phyloP scores from a whole-genome alignment of 306 rosid genomes.

The Vigna trinervia region DNA sequence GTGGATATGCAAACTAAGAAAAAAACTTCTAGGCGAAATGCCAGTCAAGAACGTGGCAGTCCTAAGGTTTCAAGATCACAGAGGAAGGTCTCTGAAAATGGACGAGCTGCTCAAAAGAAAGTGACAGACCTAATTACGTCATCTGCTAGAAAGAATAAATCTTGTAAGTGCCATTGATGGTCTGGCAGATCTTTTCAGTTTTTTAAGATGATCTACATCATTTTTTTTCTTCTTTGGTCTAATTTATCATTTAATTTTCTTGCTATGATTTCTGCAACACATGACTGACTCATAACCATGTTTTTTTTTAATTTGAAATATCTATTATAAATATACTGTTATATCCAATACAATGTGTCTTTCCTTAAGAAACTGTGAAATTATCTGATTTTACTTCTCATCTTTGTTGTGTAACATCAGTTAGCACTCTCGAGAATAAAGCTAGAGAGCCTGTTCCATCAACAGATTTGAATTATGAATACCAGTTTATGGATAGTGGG shows the following conservation, averaged over 20 bases:
- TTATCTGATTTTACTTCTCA: slow-evolving; percentile 36
- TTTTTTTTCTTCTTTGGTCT: slow-evolving; percentile 1
- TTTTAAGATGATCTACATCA: neutral
- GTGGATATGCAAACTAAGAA: slow-evolving; percentile 80
- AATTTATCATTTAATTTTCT: neutral
- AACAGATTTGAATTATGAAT: slow-evolving; percentile 51
- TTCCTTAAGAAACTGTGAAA: slow-evolving; percentile 16
- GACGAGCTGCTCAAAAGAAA: slow-evolving; percentile 63
- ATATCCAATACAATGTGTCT: neutral
- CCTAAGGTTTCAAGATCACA: slow-evolving; percentile 74
- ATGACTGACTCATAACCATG: slow-evolving; percentile 9
- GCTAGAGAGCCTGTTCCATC: slow-evolving; percentile 56
- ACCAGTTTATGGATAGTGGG: slow-evolving; percentile 55
- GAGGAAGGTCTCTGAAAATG: slow-evolving; percentile 63
- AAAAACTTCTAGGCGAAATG: slow-evolving; percentile 60
- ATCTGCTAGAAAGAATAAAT: slow-evolving; percentile 70
- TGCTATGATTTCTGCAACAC: slow-evolving; percentile 11
- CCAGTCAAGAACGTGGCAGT: slow-evolving; percentile 57
- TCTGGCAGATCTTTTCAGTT: neutral
- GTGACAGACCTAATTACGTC: slow-evolving; percentile 73
- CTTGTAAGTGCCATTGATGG: slow-evolving; percentile 57
- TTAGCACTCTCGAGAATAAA: slow-evolving; percentile 56
- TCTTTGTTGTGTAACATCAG: slow-evolving; percentile 58
- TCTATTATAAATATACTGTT: neutral
- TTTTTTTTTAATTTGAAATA: slow-evolving; percentile 23